A percentile compares a stretch with the other conserved stretches of the same genome.
These are phyloP conservation scores for Thamnidium elegans DNA, from an alignment of 192 early-diverging fungal species.

Conservation along the genomic window DNA sequence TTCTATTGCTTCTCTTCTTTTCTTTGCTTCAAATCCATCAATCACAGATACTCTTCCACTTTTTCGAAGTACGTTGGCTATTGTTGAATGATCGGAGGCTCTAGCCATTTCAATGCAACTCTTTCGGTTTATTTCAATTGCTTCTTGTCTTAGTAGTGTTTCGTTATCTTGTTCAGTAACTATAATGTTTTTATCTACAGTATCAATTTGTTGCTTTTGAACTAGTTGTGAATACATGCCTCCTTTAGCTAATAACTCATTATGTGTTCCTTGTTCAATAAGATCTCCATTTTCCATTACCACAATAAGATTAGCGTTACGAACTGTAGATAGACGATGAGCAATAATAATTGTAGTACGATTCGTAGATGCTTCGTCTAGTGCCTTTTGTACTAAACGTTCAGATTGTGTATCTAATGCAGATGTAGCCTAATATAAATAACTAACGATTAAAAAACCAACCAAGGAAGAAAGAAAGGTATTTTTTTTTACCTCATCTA, in stretches of 20 bases:
- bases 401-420: constrained; percentile 71
- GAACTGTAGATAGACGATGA: constrained; percentile 71
- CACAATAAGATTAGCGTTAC: constrained; percentile 78
- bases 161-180: constrained; percentile 12
- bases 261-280: constrained; percentile 73
- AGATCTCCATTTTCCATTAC: constrained; percentile 70
- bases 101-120: constrained; percentile 28
- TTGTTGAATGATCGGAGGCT: constrained; percentile 3
- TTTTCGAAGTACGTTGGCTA: background rate
- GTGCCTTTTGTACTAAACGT: constrained; percentile 64
- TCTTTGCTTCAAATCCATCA: constrained; percentile 33
- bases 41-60: background rate
- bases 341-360: constrained; percentile 75
- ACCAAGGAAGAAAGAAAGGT: constrained; percentile 29
- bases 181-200: constrained; percentile 23
- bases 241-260: constrained; percentile 59
- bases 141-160: constrained; percentile 3
- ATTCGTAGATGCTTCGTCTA: constrained; percentile 58
- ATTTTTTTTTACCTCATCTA: constrained; percentile 63
- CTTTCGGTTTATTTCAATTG: constrained; percentile 35
- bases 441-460: constrained; percentile 28
- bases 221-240: constrained; percentile 67
- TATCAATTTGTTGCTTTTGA: constrained; percentile 59
- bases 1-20: constrained; percentile 34
- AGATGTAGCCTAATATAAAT: constrained; percentile 72